Evolutionary conservation across 345 rosid species (phyloP), one percentile per base, ranked within the genome.

Genomic region (Cochlearia excelsa): DNA sequence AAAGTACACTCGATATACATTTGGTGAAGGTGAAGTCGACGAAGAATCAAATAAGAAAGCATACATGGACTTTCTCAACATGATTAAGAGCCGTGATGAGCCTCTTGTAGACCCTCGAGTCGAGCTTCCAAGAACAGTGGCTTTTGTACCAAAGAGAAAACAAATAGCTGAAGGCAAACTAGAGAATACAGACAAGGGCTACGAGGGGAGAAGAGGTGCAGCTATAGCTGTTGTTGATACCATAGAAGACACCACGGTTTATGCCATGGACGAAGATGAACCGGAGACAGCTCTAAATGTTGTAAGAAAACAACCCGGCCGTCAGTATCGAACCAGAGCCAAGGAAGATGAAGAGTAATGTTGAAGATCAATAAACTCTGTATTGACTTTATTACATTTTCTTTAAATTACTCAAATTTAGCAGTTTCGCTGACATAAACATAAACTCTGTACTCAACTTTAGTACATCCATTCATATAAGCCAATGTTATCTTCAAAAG

Each of bases 201-300:
- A 57, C 4, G 46, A 10, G 23, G 70, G 56, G 7, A 59, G 48
- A 55, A 75, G 70, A 71, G 75, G 73, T 43, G 70, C 77, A 44
- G 23, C 23, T 16, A 79, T 87, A 67, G 77, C 82, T 23, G 77
- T 76, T 1, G 71, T 56, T 26, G 82, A 72, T 65, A 59, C 70
- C 10, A 11, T 60, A 46, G 63, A 71, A 46, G 84, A 70, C 11
- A 54, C 44, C 46, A 85, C 66, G 29, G 63, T 56, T 59, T 75
- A 73, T 63, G 79, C 82, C 23, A 81, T 84, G 91, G 89, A 82
- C 42, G 95, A 87, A 79, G 95, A 85, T 66, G 79, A 80, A 59
- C 72, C 73, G 3, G 85, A 78, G 60, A 46, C 69, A 49, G 59
- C 16, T n/a, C 27, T 47, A 35, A 64, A 46, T 44, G 61, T 39